Conservation (phyloP, 768 basidiomycete species). For the Tephrocybe sp. region DNA sequence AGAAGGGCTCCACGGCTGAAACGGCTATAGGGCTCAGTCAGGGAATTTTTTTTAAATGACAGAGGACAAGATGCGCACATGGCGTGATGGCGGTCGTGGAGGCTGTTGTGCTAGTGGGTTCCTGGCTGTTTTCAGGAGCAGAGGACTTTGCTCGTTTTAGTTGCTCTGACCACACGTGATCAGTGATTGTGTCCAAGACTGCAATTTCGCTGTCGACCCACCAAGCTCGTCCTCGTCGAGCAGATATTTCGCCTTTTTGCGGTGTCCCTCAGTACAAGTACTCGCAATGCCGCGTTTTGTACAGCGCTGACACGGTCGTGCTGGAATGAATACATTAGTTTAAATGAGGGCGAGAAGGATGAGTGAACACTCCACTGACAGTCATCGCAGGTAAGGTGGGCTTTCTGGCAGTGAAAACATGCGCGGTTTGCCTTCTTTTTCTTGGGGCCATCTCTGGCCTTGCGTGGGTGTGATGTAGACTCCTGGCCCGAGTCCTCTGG, state of each 20-base stretch:
- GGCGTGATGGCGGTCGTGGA: slow-evolving; percentile 24
- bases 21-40: slow-evolving; percentile 14
- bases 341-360: slow-evolving; percentile 19
- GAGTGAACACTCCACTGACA: slow-evolving; percentile 50
- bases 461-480: slow-evolving; percentile 44
- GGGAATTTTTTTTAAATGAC: background rate
- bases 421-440: slow-evolving; percentile 95
- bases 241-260: slow-evolving; percentile 98
- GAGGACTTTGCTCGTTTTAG: slow-evolving; percentile 47
- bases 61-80: slow-evolving; percentile 25
- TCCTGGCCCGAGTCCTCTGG: slow-evolving; percentile 54
- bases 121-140: slow-evolving; percentile 37
- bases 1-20: slow-evolving; percentile 46
- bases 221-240: slow-evolving; percentile 92
- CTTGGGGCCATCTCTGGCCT: slow-evolving; percentile 74
- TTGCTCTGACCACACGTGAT: slow-evolving; percentile 46
- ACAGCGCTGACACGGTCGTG: slow-evolving; percentile 94
- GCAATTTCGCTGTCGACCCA: slow-evolving; percentile 33
- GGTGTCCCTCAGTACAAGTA: slow-evolving; percentile 89
- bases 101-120: slow-evolving; percentile 27
- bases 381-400: slow-evolving; percentile 98
- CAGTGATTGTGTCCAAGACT: slow-evolving; percentile 25
- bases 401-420: slow-evolving; percentile 95
- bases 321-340: slow-evolving; percentile 37
- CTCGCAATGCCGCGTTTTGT: slow-evolving; percentile 88